phyloP scores from a whole-genome alignment of 176 grass and related monocot genomes.

The Rhynchospora breviuscula region DNA sequence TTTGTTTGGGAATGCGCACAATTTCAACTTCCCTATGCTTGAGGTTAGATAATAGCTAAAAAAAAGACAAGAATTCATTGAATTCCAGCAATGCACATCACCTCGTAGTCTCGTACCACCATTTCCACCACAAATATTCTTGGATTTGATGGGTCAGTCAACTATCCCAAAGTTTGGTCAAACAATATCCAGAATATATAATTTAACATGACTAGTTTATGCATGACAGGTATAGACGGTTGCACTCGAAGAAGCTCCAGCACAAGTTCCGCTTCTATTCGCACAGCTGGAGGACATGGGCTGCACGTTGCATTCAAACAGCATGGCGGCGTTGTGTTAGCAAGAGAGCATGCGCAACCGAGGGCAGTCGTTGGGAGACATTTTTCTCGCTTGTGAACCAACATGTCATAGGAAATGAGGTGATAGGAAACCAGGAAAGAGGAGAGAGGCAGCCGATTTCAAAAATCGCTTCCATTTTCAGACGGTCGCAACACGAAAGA shows the following conservation, averaged over 20 bases:
- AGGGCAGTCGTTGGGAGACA: constrained; percentile 23
- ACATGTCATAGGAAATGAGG: neutral
- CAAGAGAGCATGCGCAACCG: constrained; percentile 10
- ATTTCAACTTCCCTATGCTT: no score
- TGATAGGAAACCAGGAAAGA: neutral
- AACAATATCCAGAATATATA: neutral
- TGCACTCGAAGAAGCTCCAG: constrained; percentile 48
- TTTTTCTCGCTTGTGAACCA: constrained; percentile 33
- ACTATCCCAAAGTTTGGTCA: no score
- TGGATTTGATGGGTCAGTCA: neutral
- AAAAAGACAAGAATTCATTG: no score
- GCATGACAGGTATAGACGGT: constrained; percentile 26
- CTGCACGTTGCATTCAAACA: constrained; percentile 35
- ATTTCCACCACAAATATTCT: neutral
- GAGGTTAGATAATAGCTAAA: no score
- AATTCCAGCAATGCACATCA: no score
- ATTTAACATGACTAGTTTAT: neutral
- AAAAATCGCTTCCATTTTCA: constrained; percentile 31
- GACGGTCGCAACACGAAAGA: constrained; percentile 11
- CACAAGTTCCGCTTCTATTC: constrained; percentile 37
- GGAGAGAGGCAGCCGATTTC: constrained; percentile 1
- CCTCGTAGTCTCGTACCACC: no score
- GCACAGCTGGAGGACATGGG: constrained; percentile 44
- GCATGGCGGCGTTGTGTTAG: constrained; percentile 21
- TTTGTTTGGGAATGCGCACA: no score